Evolutionary conservation across 306 rosid genomes (phyloP).

Genomic region (Ochetophila trinervis): DNA sequence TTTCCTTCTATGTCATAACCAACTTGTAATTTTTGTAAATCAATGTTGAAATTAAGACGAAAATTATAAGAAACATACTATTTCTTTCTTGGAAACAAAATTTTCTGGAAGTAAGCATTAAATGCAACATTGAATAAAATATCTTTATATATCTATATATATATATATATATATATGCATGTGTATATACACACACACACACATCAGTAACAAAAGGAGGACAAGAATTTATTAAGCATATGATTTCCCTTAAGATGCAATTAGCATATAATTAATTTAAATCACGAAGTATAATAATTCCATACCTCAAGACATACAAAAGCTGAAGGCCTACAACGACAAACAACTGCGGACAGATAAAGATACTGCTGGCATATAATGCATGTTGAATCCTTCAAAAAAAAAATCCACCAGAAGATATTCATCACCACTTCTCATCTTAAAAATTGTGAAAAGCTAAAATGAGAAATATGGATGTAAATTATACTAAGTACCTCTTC

Average conservation of each 20-base stretch:
- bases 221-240: background rate
- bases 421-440: constrained; percentile 20
- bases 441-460: constrained; percentile 21
- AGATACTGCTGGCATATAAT: constrained; percentile 92
- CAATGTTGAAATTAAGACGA: background rate
- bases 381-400: constrained; percentile 79
- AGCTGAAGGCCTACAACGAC: constrained; percentile 75
- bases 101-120: background rate
- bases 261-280: constrained; percentile 19
- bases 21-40: background rate
- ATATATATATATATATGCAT: too few relatives aligned
- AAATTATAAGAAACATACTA: background rate
- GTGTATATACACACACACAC: too few relatives aligned
- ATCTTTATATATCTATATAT: too few relatives aligned
- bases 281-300: constrained; percentile 20
- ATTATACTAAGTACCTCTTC: constrained; percentile 62
- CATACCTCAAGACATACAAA: constrained; percentile 91
- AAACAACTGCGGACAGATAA: constrained; percentile 84
- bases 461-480: background rate
- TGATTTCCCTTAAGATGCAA: background rate
- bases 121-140: too few relatives aligned
- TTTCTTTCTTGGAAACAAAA: background rate
- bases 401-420: constrained; percentile 16
- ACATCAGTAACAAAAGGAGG: background rate
- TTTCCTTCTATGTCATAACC: background rate